Evolutionary conservation across 2,329 filamentous ascomycete genomes (phyloP).

Genomic region (Grosmannia penicillata): DNA sequence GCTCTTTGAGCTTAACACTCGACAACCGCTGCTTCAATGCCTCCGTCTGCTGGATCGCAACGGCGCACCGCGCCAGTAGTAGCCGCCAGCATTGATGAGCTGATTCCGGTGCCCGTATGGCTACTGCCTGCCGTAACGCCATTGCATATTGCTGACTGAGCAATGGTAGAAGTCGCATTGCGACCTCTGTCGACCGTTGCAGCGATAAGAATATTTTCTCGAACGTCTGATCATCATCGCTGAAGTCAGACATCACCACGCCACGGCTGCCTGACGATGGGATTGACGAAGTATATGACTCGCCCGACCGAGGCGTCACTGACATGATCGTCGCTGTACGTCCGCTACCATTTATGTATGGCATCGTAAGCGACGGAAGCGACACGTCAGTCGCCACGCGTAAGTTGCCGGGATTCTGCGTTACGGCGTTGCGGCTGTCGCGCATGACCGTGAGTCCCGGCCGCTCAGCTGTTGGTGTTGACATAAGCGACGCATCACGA

Average conservation of each 20-base stretch:
- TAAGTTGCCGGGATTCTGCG: slow-evolving; percentile 36
- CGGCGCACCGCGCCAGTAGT: slow-evolving; percentile 56
- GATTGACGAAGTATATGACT: slow-evolving; percentile 58
- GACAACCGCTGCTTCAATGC: slow-evolving; percentile 59
- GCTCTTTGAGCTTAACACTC: slow-evolving; percentile 72
- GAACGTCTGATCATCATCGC: slow-evolving; percentile 67
- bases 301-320: slow-evolving; percentile 67
- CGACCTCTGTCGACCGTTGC: slow-evolving; percentile 56
- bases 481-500: slow-evolving; percentile 9
- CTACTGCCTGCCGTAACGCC: slow-evolving; percentile 48
- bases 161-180: slow-evolving; percentile 55
- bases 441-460: slow-evolving; percentile 22
- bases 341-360: slow-evolving; percentile 32
- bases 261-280: slow-evolving; percentile 39
- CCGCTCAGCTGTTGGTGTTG: slow-evolving; percentile 37
- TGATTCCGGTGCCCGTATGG: slow-evolving; percentile 42
- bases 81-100: slow-evolving; percentile 52
- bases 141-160: slow-evolving; percentile 52
- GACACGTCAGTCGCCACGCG: slow-evolving; percentile 42
- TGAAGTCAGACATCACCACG: slow-evolving; percentile 40
- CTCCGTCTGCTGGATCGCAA: slow-evolving; percentile 59
- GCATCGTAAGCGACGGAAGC: slow-evolving; percentile 12
- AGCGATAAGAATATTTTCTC: slow-evolving; percentile 70
- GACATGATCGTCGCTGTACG: slow-evolving; percentile 37
- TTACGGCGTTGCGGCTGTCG: slow-evolving; percentile 20